These are phyloP conservation scores for Chalciporus piperatus DNA, from an alignment of 768 basidiomycete species.

Conservation along the genomic window DNA sequence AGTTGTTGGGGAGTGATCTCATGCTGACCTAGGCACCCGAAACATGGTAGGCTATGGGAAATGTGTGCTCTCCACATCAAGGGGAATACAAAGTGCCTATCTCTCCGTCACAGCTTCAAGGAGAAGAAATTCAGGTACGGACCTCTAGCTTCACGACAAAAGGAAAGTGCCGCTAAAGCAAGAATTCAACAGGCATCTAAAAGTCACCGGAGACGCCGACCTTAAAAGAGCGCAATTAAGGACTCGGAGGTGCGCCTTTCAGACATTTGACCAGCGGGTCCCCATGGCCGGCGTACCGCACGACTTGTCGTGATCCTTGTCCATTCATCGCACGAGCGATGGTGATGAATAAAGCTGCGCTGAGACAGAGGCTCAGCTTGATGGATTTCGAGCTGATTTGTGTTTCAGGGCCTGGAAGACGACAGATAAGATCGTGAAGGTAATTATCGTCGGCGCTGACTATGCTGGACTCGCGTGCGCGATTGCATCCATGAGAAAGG, in stretches of 20 bases:
- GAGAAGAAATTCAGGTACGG: background rate
- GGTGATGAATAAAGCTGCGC: background rate
- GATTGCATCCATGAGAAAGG: conserved; percentile 23
- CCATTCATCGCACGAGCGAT: background rate
- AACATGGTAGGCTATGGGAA: background rate
- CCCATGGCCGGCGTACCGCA: too few species aligned
- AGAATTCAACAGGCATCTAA: too few species aligned
- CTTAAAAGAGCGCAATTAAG: background rate
- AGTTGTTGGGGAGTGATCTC: too few species aligned
- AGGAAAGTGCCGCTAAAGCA: too few species aligned
- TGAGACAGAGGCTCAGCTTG: too few species aligned
- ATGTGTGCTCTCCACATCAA: background rate
- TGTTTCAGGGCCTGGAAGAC: background rate
- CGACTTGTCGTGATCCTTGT: background rate
- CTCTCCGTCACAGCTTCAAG: background rate
- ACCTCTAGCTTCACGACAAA: too few species aligned
- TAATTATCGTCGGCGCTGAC: conserved; percentile 27
- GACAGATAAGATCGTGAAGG: background rate
- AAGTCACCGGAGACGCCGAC: too few species aligned
- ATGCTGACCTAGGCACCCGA: background rate
- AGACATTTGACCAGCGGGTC: background rate
- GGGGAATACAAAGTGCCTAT: background rate
- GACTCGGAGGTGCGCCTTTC: background rate
- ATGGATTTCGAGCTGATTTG: background rate
- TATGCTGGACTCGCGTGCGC: conserved; percentile 28